phyloP scores from a whole-genome alignment of 1,284 basidiomycete species.

The Sporisorium exsertum region DNA sequence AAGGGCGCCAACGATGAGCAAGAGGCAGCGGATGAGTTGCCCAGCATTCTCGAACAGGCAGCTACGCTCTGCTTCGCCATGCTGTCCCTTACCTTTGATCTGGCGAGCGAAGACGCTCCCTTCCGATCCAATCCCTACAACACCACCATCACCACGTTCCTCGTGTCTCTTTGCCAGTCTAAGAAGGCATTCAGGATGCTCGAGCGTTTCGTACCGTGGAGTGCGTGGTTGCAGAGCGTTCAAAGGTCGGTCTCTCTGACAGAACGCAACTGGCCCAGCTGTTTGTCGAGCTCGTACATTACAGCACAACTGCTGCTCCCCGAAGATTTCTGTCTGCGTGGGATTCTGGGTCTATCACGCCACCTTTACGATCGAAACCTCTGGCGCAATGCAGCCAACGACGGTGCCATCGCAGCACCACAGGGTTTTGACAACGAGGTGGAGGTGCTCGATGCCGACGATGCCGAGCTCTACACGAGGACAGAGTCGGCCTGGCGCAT shows the following conservation, averaged over 20 bases:
- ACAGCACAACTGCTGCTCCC: slow-evolving; percentile 78
- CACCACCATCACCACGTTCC: slow-evolving; percentile 85
- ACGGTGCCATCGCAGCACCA: slow-evolving; percentile 11
- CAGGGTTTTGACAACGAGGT: slow-evolving; percentile 70
- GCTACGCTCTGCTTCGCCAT: slow-evolving; percentile 83
- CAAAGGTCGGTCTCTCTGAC: slow-evolving; percentile 16
- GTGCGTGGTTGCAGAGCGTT: slow-evolving; percentile 72
- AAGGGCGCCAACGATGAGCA: slow-evolving; percentile 49
- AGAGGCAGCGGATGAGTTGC: slow-evolving; percentile 69
- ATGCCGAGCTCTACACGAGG: slow-evolving; percentile 45
- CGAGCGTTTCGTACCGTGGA: slow-evolving; percentile 83
- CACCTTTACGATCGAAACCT: slow-evolving; percentile 43
- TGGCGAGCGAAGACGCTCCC: slow-evolving; percentile 17
- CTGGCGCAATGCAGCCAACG: slow-evolving; percentile 25
- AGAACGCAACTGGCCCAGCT: slow-evolving; percentile 37
- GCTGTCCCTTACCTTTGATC: slow-evolving; percentile 77
- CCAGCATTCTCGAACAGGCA: slow-evolving; percentile 78
- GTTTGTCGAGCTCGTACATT: slow-evolving; percentile 63
- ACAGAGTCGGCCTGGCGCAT: slow-evolving; percentile 69
- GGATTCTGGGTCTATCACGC: slow-evolving; percentile 74
- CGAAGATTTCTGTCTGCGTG: slow-evolving; percentile 95
- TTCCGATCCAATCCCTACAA: slow-evolving; percentile 79
- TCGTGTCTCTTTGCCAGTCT: slow-evolving; percentile 74
- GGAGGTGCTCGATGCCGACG: slow-evolving; percentile 51
- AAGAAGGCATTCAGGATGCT: slow-evolving; percentile 43